Base-by-base conservation (phyloP, 2,329 filamentous ascomycete genomes). In the Fusarium graminum region DNA sequence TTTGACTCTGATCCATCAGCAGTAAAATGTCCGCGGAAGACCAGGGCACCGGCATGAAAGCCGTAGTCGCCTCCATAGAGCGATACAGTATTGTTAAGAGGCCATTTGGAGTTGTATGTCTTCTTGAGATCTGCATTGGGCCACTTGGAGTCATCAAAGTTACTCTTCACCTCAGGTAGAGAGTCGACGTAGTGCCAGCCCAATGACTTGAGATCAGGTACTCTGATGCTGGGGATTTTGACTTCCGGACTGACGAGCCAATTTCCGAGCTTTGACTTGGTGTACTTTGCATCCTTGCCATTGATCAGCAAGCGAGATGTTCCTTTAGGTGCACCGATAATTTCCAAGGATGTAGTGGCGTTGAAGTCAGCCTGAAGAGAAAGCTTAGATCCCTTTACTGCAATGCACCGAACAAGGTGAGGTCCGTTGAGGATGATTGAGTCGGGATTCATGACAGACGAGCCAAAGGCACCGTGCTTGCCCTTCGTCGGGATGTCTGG, bases 51-150 rank as follows among this genome's bases (percentile, higher is more conserved):
- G 0, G 87, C 83, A 74, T 92, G 83, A 76, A 88, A 94, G 25
- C 91, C 91, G 71, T 94, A 94, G 75, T 94, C 91, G 16, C 86
- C 86, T 1, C 83, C 83, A 70, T 90, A 92, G 0, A 94, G 83
- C 0, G 86, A 88, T 0, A 85, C 88, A 0, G 90, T 88, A 0
- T 91, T 93, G 1, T 80, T 83, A 3, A 90, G 78, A 3, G 83
- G 78, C 22, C 77, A 72, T 17, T 81, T 79, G 0, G 85, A 86
- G 74, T 93, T 93, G 72, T 86, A 85, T 2, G 87, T 88, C 4
- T 81, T 82, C 0, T 78, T 80, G 7, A 86, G 80, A 60, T 89
- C 78, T 1, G 90, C 91, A 0, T 73, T 68, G 0, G 82, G 82
- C 92, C 92, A 95, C 7, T 77, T 76, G 4, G 84, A 84, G 74